phyloP scores from a whole-genome alignment of 768 basidiomycete species.

The Mrakia gelida region DNA sequence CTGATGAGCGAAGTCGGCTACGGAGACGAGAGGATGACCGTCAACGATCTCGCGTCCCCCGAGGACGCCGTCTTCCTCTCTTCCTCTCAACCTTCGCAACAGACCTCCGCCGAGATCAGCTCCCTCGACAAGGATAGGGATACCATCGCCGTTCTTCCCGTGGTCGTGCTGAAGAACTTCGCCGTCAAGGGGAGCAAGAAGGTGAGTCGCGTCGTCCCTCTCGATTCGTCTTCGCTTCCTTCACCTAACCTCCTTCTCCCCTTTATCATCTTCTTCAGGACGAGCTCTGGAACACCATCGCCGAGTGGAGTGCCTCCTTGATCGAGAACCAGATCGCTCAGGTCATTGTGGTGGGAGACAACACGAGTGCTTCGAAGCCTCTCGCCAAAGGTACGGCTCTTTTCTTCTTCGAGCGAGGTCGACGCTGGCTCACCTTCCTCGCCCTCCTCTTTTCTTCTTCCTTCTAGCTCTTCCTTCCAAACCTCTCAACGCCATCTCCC shows the following conservation, averaged over 20 bases:
- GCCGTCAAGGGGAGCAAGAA: conserved; percentile 49
- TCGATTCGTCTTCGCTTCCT: neutral
- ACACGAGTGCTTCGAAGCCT: conserved; percentile 73
- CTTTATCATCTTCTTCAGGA: conserved; percentile 46
- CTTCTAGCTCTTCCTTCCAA: conserved; percentile 71
- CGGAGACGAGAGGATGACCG: conserved; percentile 27
- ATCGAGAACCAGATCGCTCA: conserved; percentile 88
- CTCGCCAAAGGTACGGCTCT: conserved; percentile 63
- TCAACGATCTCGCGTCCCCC: conserved; percentile 37
- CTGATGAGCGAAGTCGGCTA: conserved; percentile 70
- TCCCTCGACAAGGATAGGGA: conserved; percentile 42
- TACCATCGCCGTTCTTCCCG: conserved; percentile 63
- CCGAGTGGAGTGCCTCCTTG: conserved; percentile 78
- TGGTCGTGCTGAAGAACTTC: conserved; percentile 82
- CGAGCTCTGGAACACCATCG: conserved; percentile 67
- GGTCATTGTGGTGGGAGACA: conserved; percentile 84
- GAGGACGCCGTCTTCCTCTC: conserved; percentile 40
- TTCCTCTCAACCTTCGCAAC: conserved; percentile 20
- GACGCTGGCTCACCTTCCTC: neutral
- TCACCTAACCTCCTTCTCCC: neutral
- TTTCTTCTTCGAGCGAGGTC: neutral
- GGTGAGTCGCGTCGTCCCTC: neutral
- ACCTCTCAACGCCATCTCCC: conserved; percentile 68
- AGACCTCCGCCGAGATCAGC: conserved; percentile 27
- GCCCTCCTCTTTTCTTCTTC: neutral